Base-by-base conservation (phyloP, 2,329 filamentous ascomycete species). In the Canariomyces notabilis region DNA sequence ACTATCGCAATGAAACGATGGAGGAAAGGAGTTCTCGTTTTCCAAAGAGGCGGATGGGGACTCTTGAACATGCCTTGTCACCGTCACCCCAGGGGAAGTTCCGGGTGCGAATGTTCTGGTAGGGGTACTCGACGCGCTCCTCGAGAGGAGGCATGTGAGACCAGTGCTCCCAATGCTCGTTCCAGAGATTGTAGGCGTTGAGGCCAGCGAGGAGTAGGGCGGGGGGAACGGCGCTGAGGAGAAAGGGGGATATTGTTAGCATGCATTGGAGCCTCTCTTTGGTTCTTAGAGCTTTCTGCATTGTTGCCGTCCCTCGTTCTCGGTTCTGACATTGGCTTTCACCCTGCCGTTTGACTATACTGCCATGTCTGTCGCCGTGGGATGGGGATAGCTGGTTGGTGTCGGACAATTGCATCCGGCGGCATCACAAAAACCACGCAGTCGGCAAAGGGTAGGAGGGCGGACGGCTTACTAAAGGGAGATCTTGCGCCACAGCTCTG, bases 111-210 rank as follows among this genome's bases (percentile, higher is more conserved):
- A 98, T 87, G 79, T 98, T 98, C 81, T 95, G 88, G 82, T 95
- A 98, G 50, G 89, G 75, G 73, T 97, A 98, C 76, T 97, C 88
- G 62, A 79, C 73, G 65, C 87, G 85, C 75, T 98, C 93, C 76
- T 95, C 89, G 59, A 91, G 76, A 57, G 93, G 87, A 51, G 86
- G 81, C 69, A 87, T 73, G 74, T 97, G 91, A 43, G 70, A 73
- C 81, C 85, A 89, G 79, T 98, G 93, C 73, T 94, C 87, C 91
- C 91, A 97, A 73, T 98, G 93, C 75, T 94, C 88, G 62, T 80
- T 83, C 89, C 89, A 98, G 54, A 95, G 82, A 65, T 83, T 82
- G 69, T 86, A 95, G 61, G 90, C 90, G 69, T 98, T 98, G 71
- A 83, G 74, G 57, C 72, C 67, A 50, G 85, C 83, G 57, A 89